Conservation (phyloP, 352 stramenopile genomes). For the Albugo candida region DNA sequence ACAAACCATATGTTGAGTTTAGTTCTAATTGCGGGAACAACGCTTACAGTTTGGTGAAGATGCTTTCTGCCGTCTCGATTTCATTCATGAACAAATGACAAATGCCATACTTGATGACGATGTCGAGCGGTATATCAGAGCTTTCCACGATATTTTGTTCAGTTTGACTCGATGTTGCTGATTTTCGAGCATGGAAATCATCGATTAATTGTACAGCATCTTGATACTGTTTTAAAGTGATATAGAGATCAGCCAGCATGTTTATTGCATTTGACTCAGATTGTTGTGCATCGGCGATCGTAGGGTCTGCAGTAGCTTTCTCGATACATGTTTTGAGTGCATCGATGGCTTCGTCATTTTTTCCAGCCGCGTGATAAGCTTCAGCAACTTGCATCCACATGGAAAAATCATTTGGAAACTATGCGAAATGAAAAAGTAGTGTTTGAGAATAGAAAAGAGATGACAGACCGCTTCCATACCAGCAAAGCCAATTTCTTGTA, state of each 20-base stretch:
- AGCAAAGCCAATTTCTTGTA: slow-evolving; percentile 51
- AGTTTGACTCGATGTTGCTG: slow-evolving; percentile 6
- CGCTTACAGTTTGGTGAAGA: slow-evolving; percentile 47
- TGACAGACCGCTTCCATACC: neutral
- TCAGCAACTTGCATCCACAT: slow-evolving; percentile 77
- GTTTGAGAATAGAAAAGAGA: neutral
- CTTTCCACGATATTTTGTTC: slow-evolving; percentile 1
- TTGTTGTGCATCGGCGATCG: slow-evolving; percentile 13
- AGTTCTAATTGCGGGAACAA: neutral
- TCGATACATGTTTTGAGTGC: slow-evolving; percentile 72
- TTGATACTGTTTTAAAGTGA: slow-evolving; percentile 68
- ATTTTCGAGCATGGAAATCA: slow-evolving; percentile 43
- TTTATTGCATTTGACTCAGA: slow-evolving; percentile 67
- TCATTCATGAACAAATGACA: slow-evolving; percentile 64
- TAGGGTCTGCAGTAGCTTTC: slow-evolving; percentile 9
- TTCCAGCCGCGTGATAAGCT: slow-evolving; percentile 74
- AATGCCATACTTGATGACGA: slow-evolving; percentile 75
- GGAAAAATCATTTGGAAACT: slow-evolving; percentile 53
- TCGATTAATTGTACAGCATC: slow-evolving; percentile 67
- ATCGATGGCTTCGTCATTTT: slow-evolving; percentile 69
- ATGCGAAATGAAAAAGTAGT: neutral
- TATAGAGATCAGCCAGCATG: slow-evolving; percentile 75
- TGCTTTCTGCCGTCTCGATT: slow-evolving; percentile 46
- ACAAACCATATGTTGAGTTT: neutral
- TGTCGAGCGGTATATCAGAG: slow-evolving; percentile 60